These are phyloP conservation scores for Irpex sp. DNA, from an alignment of 1,284 basidiomycete genomes.

Conservation along the genomic window DNA sequence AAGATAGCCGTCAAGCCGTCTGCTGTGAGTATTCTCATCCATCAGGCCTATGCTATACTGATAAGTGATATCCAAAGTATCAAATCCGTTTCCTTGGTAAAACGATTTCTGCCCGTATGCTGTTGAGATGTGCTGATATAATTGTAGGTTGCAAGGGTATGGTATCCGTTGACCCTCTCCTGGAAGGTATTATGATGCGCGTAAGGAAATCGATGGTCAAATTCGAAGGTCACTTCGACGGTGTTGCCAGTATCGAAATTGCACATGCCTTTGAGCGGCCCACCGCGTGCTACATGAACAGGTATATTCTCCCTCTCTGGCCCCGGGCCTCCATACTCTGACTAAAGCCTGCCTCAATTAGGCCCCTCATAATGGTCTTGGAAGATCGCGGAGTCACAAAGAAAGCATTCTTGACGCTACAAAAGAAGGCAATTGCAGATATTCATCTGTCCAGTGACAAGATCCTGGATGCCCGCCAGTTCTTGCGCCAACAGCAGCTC, in stretches of 20 bases:
- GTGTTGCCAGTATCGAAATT: constrained; percentile 59
- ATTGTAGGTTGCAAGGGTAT: constrained; percentile 57
- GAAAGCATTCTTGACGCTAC: constrained; percentile 51
- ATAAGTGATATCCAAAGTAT: constrained; percentile 37
- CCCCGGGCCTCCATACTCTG: too few relatives aligned
- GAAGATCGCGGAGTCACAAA: constrained; percentile 57
- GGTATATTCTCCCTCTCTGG: constrained; percentile 31
- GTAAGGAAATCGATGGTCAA: constrained; percentile 70
- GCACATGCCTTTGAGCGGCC: constrained; percentile 55
- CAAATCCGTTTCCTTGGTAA: constrained; percentile 70
- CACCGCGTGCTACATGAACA: constrained; percentile 55
- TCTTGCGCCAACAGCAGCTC: constrained; percentile 46
- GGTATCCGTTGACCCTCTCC: constrained; percentile 51
- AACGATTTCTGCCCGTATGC: neutral
- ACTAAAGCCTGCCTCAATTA: constrained; percentile 18
- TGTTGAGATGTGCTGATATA: neutral
- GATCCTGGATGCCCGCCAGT: constrained; percentile 35
- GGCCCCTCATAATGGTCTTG: constrained; percentile 64
- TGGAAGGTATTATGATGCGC: constrained; percentile 55
- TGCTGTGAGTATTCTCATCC: constrained; percentile 23
- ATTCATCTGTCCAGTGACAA: constrained; percentile 52
- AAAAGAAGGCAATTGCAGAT: constrained; percentile 45
- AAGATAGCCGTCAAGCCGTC: constrained; percentile 41
- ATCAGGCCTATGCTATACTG: neutral
- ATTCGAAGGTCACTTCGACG: constrained; percentile 36